phyloP scores from a whole-genome alignment of 2,329 filamentous ascomycete species.

The Aspergillus luchuensis region DNA sequence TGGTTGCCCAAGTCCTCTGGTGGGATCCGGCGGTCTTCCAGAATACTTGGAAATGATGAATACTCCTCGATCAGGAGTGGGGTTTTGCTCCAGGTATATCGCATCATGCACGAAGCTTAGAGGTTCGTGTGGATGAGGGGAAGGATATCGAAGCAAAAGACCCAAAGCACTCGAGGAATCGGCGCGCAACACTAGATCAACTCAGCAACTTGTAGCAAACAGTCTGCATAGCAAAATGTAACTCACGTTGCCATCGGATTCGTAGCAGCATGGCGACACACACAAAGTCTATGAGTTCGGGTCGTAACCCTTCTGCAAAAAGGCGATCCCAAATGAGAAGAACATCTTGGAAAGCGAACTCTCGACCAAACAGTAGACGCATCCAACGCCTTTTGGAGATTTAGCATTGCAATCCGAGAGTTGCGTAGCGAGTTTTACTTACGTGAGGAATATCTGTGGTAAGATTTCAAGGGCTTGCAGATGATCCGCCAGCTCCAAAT shows the following conservation, averaged over 20 bases:
- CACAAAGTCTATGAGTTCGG: constrained; percentile 84
- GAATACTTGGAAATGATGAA: constrained; percentile 52
- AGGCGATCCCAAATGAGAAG: constrained; percentile 87
- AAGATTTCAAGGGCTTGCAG: constrained; percentile 81
- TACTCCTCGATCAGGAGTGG: constrained; percentile 45
- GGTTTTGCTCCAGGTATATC: constrained; percentile 53
- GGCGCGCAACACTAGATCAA: constrained; percentile 68
- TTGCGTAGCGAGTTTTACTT: constrained; percentile 32
- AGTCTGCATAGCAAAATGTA: neutral
- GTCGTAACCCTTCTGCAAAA: constrained; percentile 78
- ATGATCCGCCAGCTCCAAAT: constrained; percentile 80
- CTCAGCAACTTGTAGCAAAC: constrained; percentile 15
- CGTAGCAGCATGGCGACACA: constrained; percentile 91
- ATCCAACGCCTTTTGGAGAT: constrained; percentile 69
- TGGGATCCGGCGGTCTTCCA: constrained; percentile 43
- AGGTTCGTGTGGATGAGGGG: constrained; percentile 66
- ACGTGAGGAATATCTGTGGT: constrained; percentile 97
- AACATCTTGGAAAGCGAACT: constrained; percentile 85
- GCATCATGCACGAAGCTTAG: constrained; percentile 86
- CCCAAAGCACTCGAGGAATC: constrained; percentile 87
- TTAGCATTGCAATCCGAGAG: neutral
- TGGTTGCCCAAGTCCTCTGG: constrained; percentile 27
- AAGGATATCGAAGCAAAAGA: constrained; percentile 79
- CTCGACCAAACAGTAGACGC: constrained; percentile 84
- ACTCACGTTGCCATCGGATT: constrained; percentile 82